Evolutionary conservation across 768 basidiomycete genomes (phyloP), one percentile per base, ranked within the genome.

Genomic region (Pisolithus albus): DNA sequence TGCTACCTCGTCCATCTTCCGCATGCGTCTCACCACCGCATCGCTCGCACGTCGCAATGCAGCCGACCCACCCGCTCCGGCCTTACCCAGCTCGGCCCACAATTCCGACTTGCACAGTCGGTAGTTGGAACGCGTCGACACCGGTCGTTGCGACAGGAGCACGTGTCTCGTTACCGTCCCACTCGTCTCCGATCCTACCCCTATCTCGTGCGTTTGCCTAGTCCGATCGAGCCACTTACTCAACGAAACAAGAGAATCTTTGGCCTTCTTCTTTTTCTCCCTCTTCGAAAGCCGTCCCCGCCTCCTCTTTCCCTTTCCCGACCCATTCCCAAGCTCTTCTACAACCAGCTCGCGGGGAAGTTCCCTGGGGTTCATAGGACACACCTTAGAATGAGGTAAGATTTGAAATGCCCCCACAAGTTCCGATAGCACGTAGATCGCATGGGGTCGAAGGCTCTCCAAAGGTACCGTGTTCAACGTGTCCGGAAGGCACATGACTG

Each of bases 261-360:
- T 75, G 5, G 78, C 77, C 63, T 76, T 82, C 57, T 75, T 76
- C 4, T 67, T 67, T 63, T 76, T 82, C 43, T 85, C 85, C 4
- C 79, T 75, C 57, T 72, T 82, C 5, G 82, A 74, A 1, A 83
- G 84, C 0, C 86, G 76, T 7, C 86, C 86, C 61, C 75, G 82
- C 62, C 80, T 78, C n/a, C n/a, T n/a, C n/a, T n/a, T n/a, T n/a
- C n/a, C n/a, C 64, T 75, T 82, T 24, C 26, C 34, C 15, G 46
- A 40, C 28, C 49, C 15, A 4, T 63, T 52, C 3, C 49, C 61
- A 0, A 44, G 59, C 24, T 76, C 76, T 54, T 72, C 72, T 2
- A 75, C 64, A 50, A 80, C 79, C n/a, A 80, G 67, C 57, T 89
- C 88, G 23, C 86, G 77, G 16, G 88, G 88, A 6, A 91, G 69